Conservation (phyloP, 352 stramenopile species). For the Pythium diclinum region DNA sequence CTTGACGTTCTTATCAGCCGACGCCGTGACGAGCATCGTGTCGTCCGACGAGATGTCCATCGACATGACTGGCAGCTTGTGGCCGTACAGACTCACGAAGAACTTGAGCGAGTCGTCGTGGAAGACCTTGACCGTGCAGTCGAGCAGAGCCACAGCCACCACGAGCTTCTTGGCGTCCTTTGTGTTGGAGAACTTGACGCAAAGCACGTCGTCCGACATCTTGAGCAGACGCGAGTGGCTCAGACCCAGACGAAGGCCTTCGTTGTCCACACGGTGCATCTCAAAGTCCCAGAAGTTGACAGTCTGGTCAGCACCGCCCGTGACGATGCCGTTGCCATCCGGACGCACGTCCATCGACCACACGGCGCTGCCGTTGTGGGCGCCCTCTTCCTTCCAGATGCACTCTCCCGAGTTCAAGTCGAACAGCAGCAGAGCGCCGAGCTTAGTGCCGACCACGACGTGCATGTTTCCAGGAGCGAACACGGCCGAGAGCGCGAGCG, state of each 20-base stretch:
- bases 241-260: constrained; percentile 86
- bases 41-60: constrained; percentile 98
- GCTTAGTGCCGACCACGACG: constrained; percentile 96
- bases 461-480: constrained; percentile 98
- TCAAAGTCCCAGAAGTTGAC: constrained; percentile 99
- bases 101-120: constrained; percentile 99
- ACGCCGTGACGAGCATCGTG: constrained; percentile 95
- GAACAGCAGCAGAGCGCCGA: constrained; percentile 92
- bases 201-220: constrained; percentile 98
- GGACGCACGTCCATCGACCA: constrained; percentile 96
- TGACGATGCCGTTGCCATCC: constrained; percentile 91
- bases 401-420: constrained; percentile 96
- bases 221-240: constrained; percentile 96
- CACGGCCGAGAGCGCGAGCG: constrained; percentile 88
- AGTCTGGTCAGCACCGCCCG: constrained; percentile 95
- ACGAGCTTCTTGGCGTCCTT: constrained; percentile 87
- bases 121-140: constrained; percentile 99
- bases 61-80: constrained; percentile 98
- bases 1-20: constrained; percentile 99
- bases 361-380: constrained; percentile 92
- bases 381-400: constrained; percentile 82
- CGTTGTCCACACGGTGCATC: constrained; percentile 60
- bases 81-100: constrained; percentile 98
- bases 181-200: constrained; percentile 95
- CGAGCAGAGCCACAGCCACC: constrained; percentile 89